A percentile compares a stretch with the other conserved stretches of the same genome.
Evolutionary conservation across 352 stramenopile species (phyloP).

Genomic region (Globisporangium orthogonon): DNA sequence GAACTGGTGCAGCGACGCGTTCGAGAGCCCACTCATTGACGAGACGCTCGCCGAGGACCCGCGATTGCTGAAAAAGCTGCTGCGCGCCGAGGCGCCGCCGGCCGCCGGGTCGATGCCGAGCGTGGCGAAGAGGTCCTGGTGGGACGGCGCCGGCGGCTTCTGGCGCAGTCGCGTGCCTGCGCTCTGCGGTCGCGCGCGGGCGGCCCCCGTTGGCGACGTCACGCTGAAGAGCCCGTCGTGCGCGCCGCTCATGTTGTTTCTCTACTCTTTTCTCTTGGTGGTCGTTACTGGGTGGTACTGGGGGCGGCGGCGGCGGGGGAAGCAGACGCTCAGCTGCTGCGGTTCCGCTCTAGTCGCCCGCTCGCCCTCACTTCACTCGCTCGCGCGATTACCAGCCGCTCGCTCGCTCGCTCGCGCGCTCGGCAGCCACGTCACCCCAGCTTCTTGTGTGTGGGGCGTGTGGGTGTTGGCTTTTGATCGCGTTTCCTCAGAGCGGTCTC

Average conservation of each 20-base stretch:
- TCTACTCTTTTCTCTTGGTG: neutral
- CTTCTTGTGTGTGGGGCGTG: too few species aligned
- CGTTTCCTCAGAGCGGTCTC: too few species aligned
- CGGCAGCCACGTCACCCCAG: too few species aligned
- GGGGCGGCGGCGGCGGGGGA: too few species aligned
- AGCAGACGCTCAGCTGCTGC: too few species aligned
- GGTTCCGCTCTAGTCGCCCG: too few species aligned
- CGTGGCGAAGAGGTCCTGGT: constrained; percentile 51
- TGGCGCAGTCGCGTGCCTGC: constrained; percentile 55
- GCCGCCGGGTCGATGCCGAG: constrained; percentile 30
- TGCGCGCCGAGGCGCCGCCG: constrained; percentile 22
- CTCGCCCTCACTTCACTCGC: neutral
- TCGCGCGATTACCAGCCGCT: too few species aligned
- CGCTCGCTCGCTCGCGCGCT: too few species aligned
- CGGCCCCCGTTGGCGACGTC: constrained; percentile 3
- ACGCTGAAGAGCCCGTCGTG: constrained; percentile 12
- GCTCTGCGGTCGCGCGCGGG: constrained; percentile 32
- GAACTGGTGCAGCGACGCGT: constrained; percentile 12
- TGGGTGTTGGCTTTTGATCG: too few species aligned
- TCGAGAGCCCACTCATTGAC: constrained; percentile 12
- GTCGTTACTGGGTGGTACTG: neutral
- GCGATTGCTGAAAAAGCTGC: constrained; percentile 18
- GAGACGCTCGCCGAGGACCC: constrained; percentile 15
- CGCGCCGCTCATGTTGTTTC: constrained; percentile 7
- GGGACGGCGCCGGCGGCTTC: constrained; percentile 29